These are phyloP conservation scores for Boletus sp. DNA, from an alignment of 1,284 basidiomycete species.

Conservation along the genomic window DNA sequence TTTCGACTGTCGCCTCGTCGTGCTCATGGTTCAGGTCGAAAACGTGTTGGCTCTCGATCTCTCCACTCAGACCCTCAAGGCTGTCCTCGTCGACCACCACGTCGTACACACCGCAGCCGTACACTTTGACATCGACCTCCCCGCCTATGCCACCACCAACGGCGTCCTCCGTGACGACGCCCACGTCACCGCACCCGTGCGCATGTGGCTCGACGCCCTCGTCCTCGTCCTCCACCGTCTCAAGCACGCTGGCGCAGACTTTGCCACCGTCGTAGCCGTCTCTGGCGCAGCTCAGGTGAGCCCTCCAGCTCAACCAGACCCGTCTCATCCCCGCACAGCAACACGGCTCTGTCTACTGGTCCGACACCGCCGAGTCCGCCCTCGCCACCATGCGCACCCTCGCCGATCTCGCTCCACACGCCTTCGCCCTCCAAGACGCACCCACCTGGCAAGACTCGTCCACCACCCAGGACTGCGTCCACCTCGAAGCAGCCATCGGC, in stretches of 20 bases:
- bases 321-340: background rate
- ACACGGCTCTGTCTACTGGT: constrained; percentile 17
- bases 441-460: constrained; percentile 13
- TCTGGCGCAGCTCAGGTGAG: constrained; percentile 7
- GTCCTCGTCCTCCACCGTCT: constrained; percentile 5
- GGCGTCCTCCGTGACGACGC: background rate
- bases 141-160: background rate
- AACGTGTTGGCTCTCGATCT: too few relatives aligned
- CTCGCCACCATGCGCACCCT: constrained; percentile 4
- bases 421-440: constrained; percentile 3
- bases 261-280: background rate
- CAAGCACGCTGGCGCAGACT: background rate
- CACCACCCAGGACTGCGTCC: constrained; percentile 1
- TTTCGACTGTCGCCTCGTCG: constrained; percentile 57
- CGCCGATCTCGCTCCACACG: constrained; percentile 2
- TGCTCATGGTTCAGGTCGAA: too few relatives aligned
- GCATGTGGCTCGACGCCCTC: constrained; percentile 12
- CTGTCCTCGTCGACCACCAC: background rate
- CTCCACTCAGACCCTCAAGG: constrained; percentile 34
- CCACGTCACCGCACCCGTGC: constrained; percentile 4
- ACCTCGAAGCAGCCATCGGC: constrained; percentile 5
- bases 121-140: constrained; percentile 10
- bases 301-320: background rate
- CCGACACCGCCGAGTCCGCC: background rate
- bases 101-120: background rate